A percentile compares a stretch with the other conserved stretches of the same genome.
phyloP scores from a whole-genome alignment of 129 eudicot genomes.

The Escallonia herrerae region DNA sequence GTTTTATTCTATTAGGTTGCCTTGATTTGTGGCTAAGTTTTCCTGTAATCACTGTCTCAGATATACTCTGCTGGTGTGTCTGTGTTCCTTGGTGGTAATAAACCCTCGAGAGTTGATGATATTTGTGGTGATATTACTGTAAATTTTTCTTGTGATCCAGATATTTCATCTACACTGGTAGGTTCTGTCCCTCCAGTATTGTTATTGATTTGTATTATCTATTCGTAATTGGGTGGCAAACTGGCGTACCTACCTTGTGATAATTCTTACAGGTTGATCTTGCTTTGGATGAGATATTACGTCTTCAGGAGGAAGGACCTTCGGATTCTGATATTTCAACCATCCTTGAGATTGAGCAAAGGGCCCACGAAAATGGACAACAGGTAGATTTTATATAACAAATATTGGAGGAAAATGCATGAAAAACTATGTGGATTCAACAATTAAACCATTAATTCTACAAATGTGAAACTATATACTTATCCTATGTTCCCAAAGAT shows the following conservation, averaged over 20 bases:
- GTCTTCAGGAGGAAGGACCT: constrained; percentile 93
- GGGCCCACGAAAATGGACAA: constrained; percentile 93
- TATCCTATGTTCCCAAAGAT: no score
- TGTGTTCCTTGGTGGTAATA: constrained; percentile 85
- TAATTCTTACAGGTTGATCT: constrained; percentile 57
- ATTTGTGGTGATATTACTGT: constrained; percentile 85
- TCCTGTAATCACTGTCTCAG: constrained; percentile 30
- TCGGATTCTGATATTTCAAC: constrained; percentile 70
- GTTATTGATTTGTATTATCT: neutral
- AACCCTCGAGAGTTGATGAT: constrained; percentile 80
- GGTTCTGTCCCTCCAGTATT: constrained; percentile 8
- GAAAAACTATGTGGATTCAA: neutral
- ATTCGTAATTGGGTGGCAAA: neutral
- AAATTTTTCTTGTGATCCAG: constrained; percentile 90
- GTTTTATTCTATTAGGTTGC: neutral
- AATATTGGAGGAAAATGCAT: neutral
- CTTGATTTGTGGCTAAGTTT: constrained; percentile 1
- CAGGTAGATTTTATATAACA: constrained; percentile 45
- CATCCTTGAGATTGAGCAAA: constrained; percentile 92
- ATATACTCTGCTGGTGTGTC: constrained; percentile 82
- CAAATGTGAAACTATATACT: no score
- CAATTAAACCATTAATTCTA: neutral
- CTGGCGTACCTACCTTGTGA: constrained; percentile 13
- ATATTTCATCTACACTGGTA: constrained; percentile 67
- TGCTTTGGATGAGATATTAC: constrained; percentile 80